Base-by-base conservation (phyloP, 2,329 filamentous ascomycete species). In the Claviceps fusiformis region DNA sequence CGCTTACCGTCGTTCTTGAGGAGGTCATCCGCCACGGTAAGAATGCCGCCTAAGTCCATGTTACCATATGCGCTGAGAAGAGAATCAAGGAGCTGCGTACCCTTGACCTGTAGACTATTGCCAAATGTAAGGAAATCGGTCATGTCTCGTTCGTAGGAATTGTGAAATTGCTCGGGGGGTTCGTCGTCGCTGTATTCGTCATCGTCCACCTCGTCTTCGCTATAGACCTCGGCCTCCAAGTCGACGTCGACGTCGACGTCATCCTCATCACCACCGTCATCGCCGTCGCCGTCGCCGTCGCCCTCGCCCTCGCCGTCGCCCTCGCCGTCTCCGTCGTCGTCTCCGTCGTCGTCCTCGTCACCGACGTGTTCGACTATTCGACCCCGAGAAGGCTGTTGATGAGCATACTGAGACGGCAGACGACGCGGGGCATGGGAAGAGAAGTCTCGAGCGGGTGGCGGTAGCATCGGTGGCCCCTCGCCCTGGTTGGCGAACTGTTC, bases 1-100 rank as follows among this genome's bases (percentile, higher is more conserved):
- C 95, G 95, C 72, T 95, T 95, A 65, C 93, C 93, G 71, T 98
- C 93, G 72, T 98, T 98, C 72, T 97, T 97, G 60, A 98, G 81
- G 61, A 98, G 79, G 73, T 98, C 93, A 76, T 98, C 93, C 70
- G 93, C 93, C 67, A 98, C 93, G 62, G 93, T 98, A 69, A 98
- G 83, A 71, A 98, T 96, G 68, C 93, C 95, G 76, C 93, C 91
- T 89, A 80, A 71, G 65, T 71, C 70, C 69, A 71, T 70, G 71
- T 73, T 73, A 74, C 70, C 71, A 74, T 71, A 68, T 68, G 65
- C 68, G 68, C 62, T 66, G 60, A 71, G 67, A 63, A 71, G 67
- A 67, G 66, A 70, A 65, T 73, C 69, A 67, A 71, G 68, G 63
- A 73, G 70, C 62, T 73, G 70, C 77, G 70, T 79, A 82, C 80